These are phyloP conservation scores for Lippia alba DNA, from an alignment of 305 asterid genomes.

Conservation along the genomic window DNA sequence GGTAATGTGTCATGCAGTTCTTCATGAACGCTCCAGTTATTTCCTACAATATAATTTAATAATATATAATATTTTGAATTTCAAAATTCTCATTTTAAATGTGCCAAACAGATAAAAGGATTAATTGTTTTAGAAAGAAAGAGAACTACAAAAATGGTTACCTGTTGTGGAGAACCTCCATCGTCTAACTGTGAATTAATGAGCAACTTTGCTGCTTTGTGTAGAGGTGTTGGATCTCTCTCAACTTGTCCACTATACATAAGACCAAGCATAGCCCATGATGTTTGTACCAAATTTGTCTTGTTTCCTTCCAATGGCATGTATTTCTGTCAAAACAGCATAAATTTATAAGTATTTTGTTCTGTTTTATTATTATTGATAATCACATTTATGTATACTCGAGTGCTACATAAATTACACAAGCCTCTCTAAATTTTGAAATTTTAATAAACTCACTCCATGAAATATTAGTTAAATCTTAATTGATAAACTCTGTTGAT, in stretches of 20 bases:
- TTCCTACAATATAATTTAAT: no score
- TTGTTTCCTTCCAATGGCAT: slow-evolving; percentile 73
- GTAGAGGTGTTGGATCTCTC: slow-evolving; percentile 72
- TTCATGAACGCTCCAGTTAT: slow-evolving; percentile 70
- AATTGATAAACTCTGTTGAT: no score
- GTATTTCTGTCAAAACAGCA: slow-evolving; percentile 58
- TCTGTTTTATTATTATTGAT: not conserved
- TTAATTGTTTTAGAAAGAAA: no score
- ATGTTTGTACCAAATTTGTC: slow-evolving; percentile 79
- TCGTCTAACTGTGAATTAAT: slow-evolving; percentile 78
- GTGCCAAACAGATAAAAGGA: no score
- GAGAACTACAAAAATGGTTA: slow-evolving; percentile 1
- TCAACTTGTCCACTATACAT: slow-evolving; percentile 77
- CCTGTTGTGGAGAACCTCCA: slow-evolving; percentile 92
- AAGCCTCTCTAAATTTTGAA: no score
- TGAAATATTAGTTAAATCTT: no score
- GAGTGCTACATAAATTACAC: no score
- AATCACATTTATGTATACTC: no score
- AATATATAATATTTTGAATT: no score
- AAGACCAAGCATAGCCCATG: slow-evolving; percentile 93
- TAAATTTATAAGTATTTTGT: no score
- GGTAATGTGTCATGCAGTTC: slow-evolving; percentile 73
- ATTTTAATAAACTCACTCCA: no score
- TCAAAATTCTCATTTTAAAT: no score
- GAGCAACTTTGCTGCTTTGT: slow-evolving; percentile 74